Evolutionary conservation across 2,329 filamentous ascomycete genomes (phyloP).

Genomic region (Orbilia oligospora): DNA sequence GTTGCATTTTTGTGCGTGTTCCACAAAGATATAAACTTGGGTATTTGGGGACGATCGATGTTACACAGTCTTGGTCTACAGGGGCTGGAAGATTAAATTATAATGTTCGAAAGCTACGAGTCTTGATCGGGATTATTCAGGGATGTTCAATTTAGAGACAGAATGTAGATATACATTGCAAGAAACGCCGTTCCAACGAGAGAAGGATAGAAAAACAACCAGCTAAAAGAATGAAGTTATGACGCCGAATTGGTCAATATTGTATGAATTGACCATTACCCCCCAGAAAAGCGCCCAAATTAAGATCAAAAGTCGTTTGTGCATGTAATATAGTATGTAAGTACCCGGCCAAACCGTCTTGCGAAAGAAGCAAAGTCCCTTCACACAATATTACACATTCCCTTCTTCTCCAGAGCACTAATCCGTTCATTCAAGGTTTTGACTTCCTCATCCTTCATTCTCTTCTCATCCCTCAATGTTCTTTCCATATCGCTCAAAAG

Average conservation of each 20-base stretch:
- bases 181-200: neutral
- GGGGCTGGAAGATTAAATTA: too few species aligned
- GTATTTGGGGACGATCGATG: neutral
- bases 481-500: slow-evolving; percentile 43
- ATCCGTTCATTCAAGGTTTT: slow-evolving; percentile 44
- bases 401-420: slow-evolving; percentile 29
- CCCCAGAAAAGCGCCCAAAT: neutral
- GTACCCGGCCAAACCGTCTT: neutral
- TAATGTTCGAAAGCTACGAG: too few species aligned
- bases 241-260: neutral
- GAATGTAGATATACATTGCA: neutral
- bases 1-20: neutral
- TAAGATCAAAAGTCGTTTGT: neutral
- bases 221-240: neutral
- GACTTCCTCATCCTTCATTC: slow-evolving; percentile 50
- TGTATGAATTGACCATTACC: neutral
- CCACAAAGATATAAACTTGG: neutral
- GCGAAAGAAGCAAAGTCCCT: neutral
- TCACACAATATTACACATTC: slow-evolving; percentile 42
- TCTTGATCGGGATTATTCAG: neutral
- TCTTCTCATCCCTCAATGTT: slow-evolving; percentile 40
- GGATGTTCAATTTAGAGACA: neutral
- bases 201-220: neutral
- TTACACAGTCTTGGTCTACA: too few species aligned
- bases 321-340: neutral